phyloP scores from a whole-genome alignment of 805 yeast species.

The Saturnispora sekii region DNA sequence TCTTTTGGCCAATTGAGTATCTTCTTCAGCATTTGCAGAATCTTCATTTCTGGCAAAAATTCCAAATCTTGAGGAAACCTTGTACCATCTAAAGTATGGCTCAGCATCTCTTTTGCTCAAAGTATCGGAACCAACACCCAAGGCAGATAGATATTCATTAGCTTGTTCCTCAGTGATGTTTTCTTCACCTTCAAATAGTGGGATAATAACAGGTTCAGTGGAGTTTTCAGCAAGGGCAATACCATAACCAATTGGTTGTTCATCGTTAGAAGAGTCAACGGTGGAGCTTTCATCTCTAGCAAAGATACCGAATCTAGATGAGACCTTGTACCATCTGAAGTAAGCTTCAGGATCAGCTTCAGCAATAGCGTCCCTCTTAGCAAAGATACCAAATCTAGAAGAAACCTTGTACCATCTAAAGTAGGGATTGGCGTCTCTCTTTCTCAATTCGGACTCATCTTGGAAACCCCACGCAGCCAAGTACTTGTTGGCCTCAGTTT shows the following conservation, averaged over 20 bases:
- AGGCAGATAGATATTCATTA: slow-evolving; percentile 1
- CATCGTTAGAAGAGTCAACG: not conserved
- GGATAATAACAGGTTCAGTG: slow-evolving; percentile 5
- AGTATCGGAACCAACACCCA: not conserved
- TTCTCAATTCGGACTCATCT: slow-evolving; percentile 3
- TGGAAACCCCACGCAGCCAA: slow-evolving; percentile 1
- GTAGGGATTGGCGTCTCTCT: slow-evolving; percentile 3
- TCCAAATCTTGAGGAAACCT: slow-evolving; percentile 6
- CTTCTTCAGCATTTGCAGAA: not conserved
- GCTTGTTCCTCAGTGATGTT: slow-evolving; percentile 7
- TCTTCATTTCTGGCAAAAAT: slow-evolving; percentile 2
- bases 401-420: slow-evolving; percentile 6
- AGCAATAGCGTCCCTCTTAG: slow-evolving; percentile 2
- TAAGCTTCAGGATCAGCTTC: slow-evolving; percentile 1
- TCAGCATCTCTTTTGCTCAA: slow-evolving; percentile 1
- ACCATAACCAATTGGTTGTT: slow-evolving; percentile 6
- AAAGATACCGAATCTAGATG: slow-evolving; percentile 6
- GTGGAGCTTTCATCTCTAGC: slow-evolving; percentile 4
- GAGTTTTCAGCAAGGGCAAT: slow-evolving; percentile 5
- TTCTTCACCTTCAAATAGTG: slow-evolving; percentile 6
- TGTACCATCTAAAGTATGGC: slow-evolving; percentile 4
- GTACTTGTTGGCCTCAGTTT: slow-evolving; percentile 5
- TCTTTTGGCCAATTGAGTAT: not conserved
- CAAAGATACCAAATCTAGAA: slow-evolving; percentile 4
- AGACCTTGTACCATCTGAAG: slow-evolving; percentile 5